These are phyloP conservation scores for Pythium insidiosum DNA, from an alignment of 352 stramenopile species.

Conservation along the genomic window DNA sequence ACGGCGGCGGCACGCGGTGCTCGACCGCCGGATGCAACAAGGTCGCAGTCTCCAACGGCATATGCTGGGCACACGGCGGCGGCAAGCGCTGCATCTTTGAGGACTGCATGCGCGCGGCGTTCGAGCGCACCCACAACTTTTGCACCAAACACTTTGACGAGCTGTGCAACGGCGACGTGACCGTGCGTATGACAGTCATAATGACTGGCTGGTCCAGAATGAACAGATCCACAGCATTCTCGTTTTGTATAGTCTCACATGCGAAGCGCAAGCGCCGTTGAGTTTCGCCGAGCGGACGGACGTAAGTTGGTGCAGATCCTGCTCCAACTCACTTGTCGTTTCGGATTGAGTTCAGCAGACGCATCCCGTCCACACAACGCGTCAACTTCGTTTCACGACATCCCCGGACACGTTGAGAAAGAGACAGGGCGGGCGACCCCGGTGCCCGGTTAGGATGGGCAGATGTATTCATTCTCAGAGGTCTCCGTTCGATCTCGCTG, in stretches of 20 bases:
- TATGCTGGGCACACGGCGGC: slow-evolving; percentile 18
- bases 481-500: too few species aligned
- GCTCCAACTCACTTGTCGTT: background rate
- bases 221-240: too few species aligned
- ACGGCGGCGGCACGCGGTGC: too few species aligned
- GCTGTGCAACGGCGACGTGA: slow-evolving; percentile 9
- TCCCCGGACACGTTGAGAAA: background rate
- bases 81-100: slow-evolving; percentile 18
- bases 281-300: too few species aligned
- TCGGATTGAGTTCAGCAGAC: background rate
- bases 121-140: slow-evolving; percentile 17
- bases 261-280: too few species aligned
- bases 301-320: background rate
- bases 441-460: too few species aligned
- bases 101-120: slow-evolving; percentile 28
- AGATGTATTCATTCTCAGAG: too few species aligned
- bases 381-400: slow-evolving; percentile 5
- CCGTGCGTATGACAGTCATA: background rate
- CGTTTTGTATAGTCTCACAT: background rate
- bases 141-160: slow-evolving; percentile 17
- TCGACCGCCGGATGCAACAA: slow-evolving; percentile 11
- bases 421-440: too few species aligned
- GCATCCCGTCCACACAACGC: background rate
- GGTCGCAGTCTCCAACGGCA: slow-evolving; percentile 15
- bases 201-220: too few species aligned